These are phyloP conservation scores for Plasmodium fragile DNA, from an alignment of 169 alveolate genomes.

Conservation along the genomic window DNA sequence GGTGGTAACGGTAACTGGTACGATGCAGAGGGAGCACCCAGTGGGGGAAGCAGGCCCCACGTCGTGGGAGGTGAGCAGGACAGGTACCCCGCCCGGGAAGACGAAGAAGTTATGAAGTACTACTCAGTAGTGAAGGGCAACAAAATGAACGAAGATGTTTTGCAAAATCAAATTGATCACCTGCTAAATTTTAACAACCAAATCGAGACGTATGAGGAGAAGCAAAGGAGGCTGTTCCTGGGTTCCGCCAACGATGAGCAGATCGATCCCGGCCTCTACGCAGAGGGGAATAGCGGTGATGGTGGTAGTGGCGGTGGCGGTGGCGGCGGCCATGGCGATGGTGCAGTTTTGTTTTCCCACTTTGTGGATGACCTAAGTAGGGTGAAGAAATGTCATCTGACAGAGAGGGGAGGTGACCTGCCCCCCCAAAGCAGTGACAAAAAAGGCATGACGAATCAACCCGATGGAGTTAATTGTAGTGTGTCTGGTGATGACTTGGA, in stretches of 20 bases:
- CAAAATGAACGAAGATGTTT: conserved; percentile 27
- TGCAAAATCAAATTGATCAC: conserved; percentile 46
- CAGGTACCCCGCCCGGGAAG: neutral
- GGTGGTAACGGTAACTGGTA: neutral
- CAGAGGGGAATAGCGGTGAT: neutral
- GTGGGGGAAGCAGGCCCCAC: neutral
- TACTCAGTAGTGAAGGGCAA: conserved; percentile 25
- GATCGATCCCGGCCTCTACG: conserved; percentile 10
- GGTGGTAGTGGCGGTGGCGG: neutral
- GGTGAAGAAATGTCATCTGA: neutral
- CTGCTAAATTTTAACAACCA: conserved; percentile 30
- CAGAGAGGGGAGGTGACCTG: neutral
- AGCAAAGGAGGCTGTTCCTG: conserved; percentile 8
- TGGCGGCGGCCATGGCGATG: neutral
- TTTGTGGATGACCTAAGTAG: conserved; percentile 40
- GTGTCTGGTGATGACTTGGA: neutral
- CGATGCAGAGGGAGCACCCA: neutral
- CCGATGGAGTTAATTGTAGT: neutral
- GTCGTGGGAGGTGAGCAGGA: neutral
- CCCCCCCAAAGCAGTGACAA: neutral
- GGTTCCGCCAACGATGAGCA: conserved; percentile 41
- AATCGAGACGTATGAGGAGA: conserved; percentile 52
- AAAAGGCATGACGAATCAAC: neutral
- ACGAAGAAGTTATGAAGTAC: conserved; percentile 72
- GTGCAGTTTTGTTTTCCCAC: neutral